phyloP scores from a whole-genome alignment of 345 rosid genomes.

The Chamaenerion angustifolium region DNA sequence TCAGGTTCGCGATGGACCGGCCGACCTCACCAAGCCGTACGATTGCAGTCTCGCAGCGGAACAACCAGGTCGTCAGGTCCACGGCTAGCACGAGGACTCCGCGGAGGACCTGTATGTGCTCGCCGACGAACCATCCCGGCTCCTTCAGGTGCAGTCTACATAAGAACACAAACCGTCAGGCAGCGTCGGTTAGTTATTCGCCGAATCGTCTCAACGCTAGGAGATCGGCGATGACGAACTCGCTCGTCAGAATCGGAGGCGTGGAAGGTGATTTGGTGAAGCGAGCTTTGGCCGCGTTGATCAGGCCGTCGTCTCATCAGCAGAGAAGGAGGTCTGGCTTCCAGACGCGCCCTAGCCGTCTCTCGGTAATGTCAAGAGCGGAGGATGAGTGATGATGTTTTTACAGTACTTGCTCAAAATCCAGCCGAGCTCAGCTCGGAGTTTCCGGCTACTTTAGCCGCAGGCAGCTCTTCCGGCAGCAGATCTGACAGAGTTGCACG shows the following conservation, averaged over 20 bases:
- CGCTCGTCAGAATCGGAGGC: slow-evolving; percentile 52
- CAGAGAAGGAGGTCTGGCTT: slow-evolving; percentile 38
- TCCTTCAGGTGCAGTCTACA: slow-evolving; percentile 74
- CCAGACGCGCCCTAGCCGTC: slow-evolving; percentile 64
- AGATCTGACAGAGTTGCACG: neutral
- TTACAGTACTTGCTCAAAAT: neutral
- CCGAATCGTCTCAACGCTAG: slow-evolving; percentile 44
- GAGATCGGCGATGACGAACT: slow-evolving; percentile 69
- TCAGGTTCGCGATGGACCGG: slow-evolving; percentile 26
- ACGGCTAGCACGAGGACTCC: slow-evolving; percentile 16
- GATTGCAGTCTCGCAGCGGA: slow-evolving; percentile 17
- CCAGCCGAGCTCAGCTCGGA: neutral
- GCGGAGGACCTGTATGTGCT: slow-evolving; percentile 49
- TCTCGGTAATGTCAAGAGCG: slow-evolving; percentile 32
- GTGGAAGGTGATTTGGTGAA: slow-evolving; percentile 57
- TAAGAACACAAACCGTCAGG: slow-evolving; percentile 16
- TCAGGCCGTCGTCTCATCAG: slow-evolving; percentile 43
- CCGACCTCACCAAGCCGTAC: slow-evolving; percentile 39
- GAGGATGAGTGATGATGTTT: slow-evolving; percentile 12
- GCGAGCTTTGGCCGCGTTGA: slow-evolving; percentile 38
- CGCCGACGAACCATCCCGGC: slow-evolving; percentile 66
- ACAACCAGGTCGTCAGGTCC: slow-evolving; percentile 14
- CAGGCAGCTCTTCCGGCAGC: neutral
- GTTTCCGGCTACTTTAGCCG: neutral
- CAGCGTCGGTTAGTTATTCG: slow-evolving; percentile 13